Evolutionary conservation across 2,329 filamentous ascomycete species (phyloP), one percentile per base, ranked within the genome.

Genomic region (Aspergillus sp.): DNA sequence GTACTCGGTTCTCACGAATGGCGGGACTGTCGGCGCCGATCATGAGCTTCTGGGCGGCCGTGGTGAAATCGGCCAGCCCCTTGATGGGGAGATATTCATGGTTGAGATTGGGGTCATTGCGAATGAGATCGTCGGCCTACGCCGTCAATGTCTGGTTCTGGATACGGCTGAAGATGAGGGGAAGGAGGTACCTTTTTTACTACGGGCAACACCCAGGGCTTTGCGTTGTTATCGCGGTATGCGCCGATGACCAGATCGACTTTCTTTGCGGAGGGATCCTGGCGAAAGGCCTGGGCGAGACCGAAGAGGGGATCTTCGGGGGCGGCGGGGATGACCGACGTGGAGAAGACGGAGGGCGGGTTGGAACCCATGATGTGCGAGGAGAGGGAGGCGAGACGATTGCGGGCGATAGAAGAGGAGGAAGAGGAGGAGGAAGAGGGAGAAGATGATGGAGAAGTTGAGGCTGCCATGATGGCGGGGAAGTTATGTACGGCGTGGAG

Each of bases 21-120:
- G 92, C 94, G 41, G 90, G 85, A 47, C 90, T 95, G 63, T 88
- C 84, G 38, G 74, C 73, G 47, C 94, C 92, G 29, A 97, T 82
- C 55, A 97, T 88, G 64, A 97, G 82, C 78, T 94, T 92, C 71
- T 93, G 90, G 20, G 94, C 92, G 69, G 94, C 95, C 63, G 84
- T 82, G 54, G 91, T 97, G 78, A 97, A 95, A 58, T 87, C 82
- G 51, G 87, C 77, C 54, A 97, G 82, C 68, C 94, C 94, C 58
- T 91, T 88, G 71, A 99, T 99, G 54, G 94, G 93, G 55, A 95
- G 90, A 76, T 99, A 99, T 82, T 99, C 94, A 80, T 99, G 93
- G 79, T 99, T 96, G 65, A 96, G 81, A 55, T 89, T 83, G 69
- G 93, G 91, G 75, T 97, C 91, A 70, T 88, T 88, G 73, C 87